Evolutionary conservation across 192 early-diverging fungal species (phyloP), one percentile per base, ranked within the genome.

Genomic region (Linderina pennispora): DNA sequence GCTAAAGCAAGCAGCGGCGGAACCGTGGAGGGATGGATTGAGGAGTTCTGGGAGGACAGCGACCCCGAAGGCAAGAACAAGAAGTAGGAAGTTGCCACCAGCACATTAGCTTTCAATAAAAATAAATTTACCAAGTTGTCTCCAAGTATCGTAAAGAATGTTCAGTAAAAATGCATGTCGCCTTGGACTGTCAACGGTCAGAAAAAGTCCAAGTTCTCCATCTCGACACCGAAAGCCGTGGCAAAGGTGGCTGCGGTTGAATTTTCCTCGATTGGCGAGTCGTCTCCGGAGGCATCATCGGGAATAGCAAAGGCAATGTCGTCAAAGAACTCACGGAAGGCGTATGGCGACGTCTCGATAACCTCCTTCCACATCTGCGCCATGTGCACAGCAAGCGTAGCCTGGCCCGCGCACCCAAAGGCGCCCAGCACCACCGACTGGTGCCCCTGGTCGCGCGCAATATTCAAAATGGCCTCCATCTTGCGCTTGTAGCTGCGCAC

Each of bases 331-430:
- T 71, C 67, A 43, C 60, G 60, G 57, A 64, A 71, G 7, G 60
- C 67, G 32, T 64, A 71, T 25, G 59, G 59, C 48, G 60, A 64
- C 22, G 55, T 60, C 48, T 71, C 59, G 23, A 71, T 60, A 17
- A 71, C 67, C 43, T 71, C 67, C 48, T 58, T 63, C 60, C 59
- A 71, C 67, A 71, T 63, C 53, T 71, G 44, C 1, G 72, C 65
- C 45, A 75, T 53, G 26, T 72, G 52, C 44, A 56, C 51, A 9
- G 33, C 23, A n/a, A 60, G 53, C 3, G 63, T 56, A 11, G 40
- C 22, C 32, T 50, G 42, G 8, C 58, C 72, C 21, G 56, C 54
- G 50, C 72, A 75, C 34, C 72, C 72, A 58, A 67, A 70, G 20
- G 65, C 72, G 19, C 65, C 65, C 11, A 75, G 64, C 11, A 68